A percentile compares a stretch with the other conserved stretches of the same genome.
Conservation (phyloP, 352 stramenopile species). For the Phytopythium mirpurense region DNA sequence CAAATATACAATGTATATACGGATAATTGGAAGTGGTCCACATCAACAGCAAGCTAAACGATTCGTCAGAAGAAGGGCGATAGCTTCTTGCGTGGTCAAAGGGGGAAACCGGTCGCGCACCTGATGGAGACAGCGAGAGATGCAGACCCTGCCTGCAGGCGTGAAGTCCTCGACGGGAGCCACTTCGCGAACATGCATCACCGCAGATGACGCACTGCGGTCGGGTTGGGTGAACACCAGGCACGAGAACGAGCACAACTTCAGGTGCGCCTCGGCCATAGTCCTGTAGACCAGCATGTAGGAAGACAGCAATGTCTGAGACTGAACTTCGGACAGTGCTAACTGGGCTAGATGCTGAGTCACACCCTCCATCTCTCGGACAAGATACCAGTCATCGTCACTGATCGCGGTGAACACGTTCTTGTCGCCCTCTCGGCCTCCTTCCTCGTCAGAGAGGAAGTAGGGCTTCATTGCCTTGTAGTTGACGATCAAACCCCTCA, state of each 20-base stretch:
- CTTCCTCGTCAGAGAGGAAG: no score
- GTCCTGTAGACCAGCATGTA: slow-evolving; percentile 1
- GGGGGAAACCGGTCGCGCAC: background rate
- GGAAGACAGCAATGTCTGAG: background rate
- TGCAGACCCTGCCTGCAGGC: background rate
- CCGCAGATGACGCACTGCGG: no score
- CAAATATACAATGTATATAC: background rate
- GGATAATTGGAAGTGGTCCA: no score
- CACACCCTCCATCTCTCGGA: background rate
- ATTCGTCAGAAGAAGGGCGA: background rate
- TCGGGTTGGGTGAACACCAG: no score
- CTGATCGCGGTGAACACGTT: background rate
- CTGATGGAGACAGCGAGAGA: background rate
- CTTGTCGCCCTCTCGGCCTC: background rate
- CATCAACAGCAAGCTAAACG: no score
- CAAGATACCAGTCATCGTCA: background rate
- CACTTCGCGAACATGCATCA: background rate
- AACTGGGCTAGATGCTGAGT: background rate
- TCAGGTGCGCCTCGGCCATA: background rate
- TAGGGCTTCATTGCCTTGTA: background rate
- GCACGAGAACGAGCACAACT: background rate
- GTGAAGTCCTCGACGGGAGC: background rate
- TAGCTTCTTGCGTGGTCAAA: background rate
- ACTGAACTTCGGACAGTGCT: background rate
- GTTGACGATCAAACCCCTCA: background rate